Evolutionary conservation across 177 flowering plant genomes (phyloP), one percentile per base, ranked within the genome.

Genomic region (Vitis hybrid): DNA sequence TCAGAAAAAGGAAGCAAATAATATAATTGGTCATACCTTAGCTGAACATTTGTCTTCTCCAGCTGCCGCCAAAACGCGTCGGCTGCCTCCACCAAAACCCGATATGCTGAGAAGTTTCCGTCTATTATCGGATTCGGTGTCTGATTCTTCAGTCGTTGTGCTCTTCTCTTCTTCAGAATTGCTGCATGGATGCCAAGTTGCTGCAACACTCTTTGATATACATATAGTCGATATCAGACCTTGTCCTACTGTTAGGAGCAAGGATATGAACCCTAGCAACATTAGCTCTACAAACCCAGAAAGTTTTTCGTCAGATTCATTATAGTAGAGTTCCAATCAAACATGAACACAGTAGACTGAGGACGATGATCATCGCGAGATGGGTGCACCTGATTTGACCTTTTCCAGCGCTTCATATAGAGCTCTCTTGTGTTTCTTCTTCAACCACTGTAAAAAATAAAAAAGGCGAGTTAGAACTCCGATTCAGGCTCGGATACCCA

Each of bases 181-280:
- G 51, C 59, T 68, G 68, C 95, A 92, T 3, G 97, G 97, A 76
- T 88, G 97, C 97, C 88, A 85, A 11, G 91, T 80, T 13, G 71
- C 67, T 3, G 74, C 92, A 4, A 86, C 78, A 2, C 45, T 66
- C 62, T 75, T 5, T 3, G 92, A 64, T 72, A 92, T 80, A 67
- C 95, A 92, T 21, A 90, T 83, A 3, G 70, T 57, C 1, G 91
- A 76, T 2, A 92, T 89, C 21, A 62, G 71, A 5, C 68, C 73
- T 82, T 86, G 88, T 13, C 73, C 75, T 13, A 89, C 84, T 53
- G 95, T 90, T 15, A 92, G 88, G 6, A 92, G 84, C 79, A 90
- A 75, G 1, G 96, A 92, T 77, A 92, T 84, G 57, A 92, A 92
- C 14, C 94, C 97, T 77, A 90, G 39, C 62, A 90, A 71, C 96